A percentile compares a stretch with the other conserved stretches of the same genome.
Evolutionary conservation across 1,284 basidiomycete genomes (phyloP).

Genomic region (Grifola frondosa): DNA sequence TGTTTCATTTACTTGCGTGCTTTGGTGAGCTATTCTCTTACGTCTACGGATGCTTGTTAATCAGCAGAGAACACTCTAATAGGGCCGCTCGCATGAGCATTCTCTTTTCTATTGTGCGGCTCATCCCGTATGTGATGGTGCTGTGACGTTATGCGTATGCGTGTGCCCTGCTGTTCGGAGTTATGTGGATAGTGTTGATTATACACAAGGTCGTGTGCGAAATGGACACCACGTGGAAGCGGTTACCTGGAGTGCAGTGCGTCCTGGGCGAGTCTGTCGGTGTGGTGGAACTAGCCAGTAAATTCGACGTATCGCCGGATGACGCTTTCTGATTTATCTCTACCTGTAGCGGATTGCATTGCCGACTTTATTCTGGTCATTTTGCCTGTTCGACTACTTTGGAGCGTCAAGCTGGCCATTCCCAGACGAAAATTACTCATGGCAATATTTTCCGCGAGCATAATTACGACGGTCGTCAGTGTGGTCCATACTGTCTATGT

Average conservation of each 20-base stretch:
- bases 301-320: slow-evolving; percentile 7
- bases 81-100: slow-evolving; percentile 34
- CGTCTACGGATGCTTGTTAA: no score
- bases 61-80: no score
- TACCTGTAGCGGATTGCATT: slow-evolving; percentile 24
- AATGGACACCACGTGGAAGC: slow-evolving; percentile 25
- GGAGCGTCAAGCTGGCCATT: slow-evolving; percentile 21
- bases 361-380: slow-evolving; percentile 26
- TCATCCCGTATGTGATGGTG: slow-evolving; percentile 26
- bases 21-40: slow-evolving; percentile 29
- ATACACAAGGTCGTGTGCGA: slow-evolving; percentile 27
- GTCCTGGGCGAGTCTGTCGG: slow-evolving; percentile 26
- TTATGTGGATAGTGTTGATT: slow-evolving; percentile 28
- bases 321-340: neutral
- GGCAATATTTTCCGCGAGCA: slow-evolving; percentile 27
- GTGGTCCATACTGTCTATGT: slow-evolving; percentile 25
- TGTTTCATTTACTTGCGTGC: slow-evolving; percentile 26
- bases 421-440: slow-evolving; percentile 21
- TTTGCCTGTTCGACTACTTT: slow-evolving; percentile 28
- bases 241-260: slow-evolving; percentile 22
- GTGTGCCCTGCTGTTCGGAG: slow-evolving; percentile 19
- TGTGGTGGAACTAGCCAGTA: slow-evolving; percentile 28
- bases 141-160: slow-evolving; percentile 19
- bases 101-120: slow-evolving; percentile 28
- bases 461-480: slow-evolving; percentile 26